Percentiles rank a stretch among this genome's conserved stretches.
Evolutionary conservation across 73 alveolate genomes (phyloP).

Genomic region (Uronychia binucleata): DNA sequence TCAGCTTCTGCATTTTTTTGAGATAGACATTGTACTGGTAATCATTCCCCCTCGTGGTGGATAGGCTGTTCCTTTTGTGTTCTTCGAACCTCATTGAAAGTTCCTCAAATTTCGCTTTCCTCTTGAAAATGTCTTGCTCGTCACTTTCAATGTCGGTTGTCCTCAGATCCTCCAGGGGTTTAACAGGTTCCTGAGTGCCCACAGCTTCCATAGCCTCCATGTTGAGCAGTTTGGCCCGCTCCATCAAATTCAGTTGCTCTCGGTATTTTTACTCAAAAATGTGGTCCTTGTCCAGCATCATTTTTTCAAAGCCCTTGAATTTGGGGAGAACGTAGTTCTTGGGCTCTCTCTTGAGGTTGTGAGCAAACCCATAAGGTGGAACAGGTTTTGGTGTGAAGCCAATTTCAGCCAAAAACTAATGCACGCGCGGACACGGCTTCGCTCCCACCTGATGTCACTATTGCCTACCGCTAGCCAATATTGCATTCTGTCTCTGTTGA

Average conservation of each 20-base stretch:
- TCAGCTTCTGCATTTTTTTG: slow-evolving; percentile 46
- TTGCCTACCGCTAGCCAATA: slow-evolving; percentile 67
- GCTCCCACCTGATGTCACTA: slow-evolving; percentile 54
- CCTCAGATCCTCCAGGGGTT: slow-evolving; percentile 19
- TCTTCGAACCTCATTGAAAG: slow-evolving; percentile 34
- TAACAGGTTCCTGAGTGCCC: background rate
- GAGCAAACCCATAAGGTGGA: slow-evolving; percentile 54
- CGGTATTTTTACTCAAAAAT: background rate
- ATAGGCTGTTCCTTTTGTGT: slow-evolving; percentile 33
- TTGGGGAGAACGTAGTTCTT: background rate
- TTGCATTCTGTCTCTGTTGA: slow-evolving; percentile 54
- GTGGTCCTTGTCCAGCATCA: background rate
- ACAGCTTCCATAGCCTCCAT: slow-evolving; percentile 8
- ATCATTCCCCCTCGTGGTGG: slow-evolving; percentile 49
- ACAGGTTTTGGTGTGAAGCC: slow-evolving; percentile 59
- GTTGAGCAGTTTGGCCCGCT: slow-evolving; percentile 27
- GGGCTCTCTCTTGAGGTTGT: slow-evolving; percentile 39
- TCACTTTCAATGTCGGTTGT: slow-evolving; percentile 64
- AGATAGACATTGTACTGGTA: slow-evolving; percentile 50
- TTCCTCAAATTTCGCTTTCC: slow-evolving; percentile 45
- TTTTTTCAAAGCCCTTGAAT: background rate
- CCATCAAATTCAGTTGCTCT: slow-evolving; percentile 40
- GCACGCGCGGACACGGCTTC: slow-evolving; percentile 45
- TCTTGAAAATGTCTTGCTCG: slow-evolving; percentile 50
- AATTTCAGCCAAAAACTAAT: slow-evolving; percentile 46